A percentile compares a stretch with the other conserved stretches of the same genome.
phyloP scores from a whole-genome alignment of 1,284 basidiomycete genomes.

The Sporisorium exsertum region DNA sequence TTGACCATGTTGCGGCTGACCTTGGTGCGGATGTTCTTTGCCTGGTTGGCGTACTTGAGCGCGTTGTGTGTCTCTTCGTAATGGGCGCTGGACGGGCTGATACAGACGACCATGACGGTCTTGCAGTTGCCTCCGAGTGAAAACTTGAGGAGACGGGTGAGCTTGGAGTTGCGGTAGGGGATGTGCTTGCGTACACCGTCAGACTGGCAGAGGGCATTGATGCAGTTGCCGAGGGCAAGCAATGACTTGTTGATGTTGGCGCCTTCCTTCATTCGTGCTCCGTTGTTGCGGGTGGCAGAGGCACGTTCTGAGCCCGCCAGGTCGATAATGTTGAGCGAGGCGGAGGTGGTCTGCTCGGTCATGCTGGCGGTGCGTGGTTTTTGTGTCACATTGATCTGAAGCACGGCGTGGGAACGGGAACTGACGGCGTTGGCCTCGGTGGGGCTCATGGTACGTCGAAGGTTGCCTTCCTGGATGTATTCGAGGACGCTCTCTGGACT shows the following conservation, averaged over 20 bases:
- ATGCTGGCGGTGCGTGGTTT: constrained; percentile 64
- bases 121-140: constrained; percentile 70
- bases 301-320: constrained; percentile 68
- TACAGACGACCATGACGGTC: constrained; percentile 69
- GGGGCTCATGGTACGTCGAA: constrained; percentile 66
- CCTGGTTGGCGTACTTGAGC: constrained; percentile 69
- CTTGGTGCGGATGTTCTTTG: constrained; percentile 69
- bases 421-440: constrained; percentile 68
- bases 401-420: constrained; percentile 66
- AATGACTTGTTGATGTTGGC: constrained; percentile 69
- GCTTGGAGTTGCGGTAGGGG: constrained; percentile 68
- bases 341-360: constrained; percentile 63
- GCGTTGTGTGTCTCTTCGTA: constrained; percentile 69
- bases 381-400: constrained; percentile 68
- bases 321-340: constrained; percentile 69
- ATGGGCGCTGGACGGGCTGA: constrained; percentile 66
- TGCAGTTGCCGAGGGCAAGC: constrained; percentile 68
- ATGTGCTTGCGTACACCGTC: constrained; percentile 60
- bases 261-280: constrained; percentile 69
- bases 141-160: constrained; percentile 68
- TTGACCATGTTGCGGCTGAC: constrained; percentile 68
- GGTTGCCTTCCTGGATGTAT: constrained; percentile 67
- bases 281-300: constrained; percentile 67
- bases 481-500: constrained; percentile 65
- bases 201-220: constrained; percentile 68